Evolutionary conservation across 768 basidiomycete species (phyloP).

Genomic region (Clitopilus passeckerianus): DNA sequence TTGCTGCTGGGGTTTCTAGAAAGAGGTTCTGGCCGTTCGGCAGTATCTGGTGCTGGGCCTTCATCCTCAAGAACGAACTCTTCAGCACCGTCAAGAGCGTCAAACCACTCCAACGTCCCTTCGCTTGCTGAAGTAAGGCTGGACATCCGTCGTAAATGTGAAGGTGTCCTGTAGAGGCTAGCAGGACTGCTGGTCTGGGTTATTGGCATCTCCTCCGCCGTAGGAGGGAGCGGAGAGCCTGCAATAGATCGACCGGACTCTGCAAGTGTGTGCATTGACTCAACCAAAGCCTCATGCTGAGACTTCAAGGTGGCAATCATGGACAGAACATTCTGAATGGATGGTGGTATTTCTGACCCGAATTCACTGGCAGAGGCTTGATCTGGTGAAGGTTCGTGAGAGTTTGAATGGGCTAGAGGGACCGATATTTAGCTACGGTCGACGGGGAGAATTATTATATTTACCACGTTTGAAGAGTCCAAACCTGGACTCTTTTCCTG

Average conservation of each 20-base stretch:
- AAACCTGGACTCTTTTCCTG: slow-evolving; percentile 37
- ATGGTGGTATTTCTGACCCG: slow-evolving; percentile 9
- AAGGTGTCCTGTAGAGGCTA: slow-evolving; percentile 15
- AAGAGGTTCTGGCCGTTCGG: slow-evolving; percentile 32
- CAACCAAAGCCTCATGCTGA: slow-evolving; percentile 50
- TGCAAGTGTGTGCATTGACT: slow-evolving; percentile 32
- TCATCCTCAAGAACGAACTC: slow-evolving; percentile 60
- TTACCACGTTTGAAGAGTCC: slow-evolving; percentile 60
- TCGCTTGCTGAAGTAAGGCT: slow-evolving; percentile 29
- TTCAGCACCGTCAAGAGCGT: slow-evolving; percentile 66
- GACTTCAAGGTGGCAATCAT: slow-evolving; percentile 51
- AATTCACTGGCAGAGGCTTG: slow-evolving; percentile 17
- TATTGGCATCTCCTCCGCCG: slow-evolving; percentile 26
- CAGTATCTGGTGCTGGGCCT: slow-evolving; percentile 31
- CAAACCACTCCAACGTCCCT: slow-evolving; percentile 67
- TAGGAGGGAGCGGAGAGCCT: slow-evolving; percentile 36
- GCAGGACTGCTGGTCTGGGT: slow-evolving; percentile 32
- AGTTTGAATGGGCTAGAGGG: neutral
- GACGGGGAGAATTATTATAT: slow-evolving; percentile 6
- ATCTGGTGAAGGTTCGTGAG: slow-evolving; percentile 11
- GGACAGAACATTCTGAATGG: slow-evolving; percentile 38
- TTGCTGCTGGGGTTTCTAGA: slow-evolving; percentile 34
- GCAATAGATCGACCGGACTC: slow-evolving; percentile 21
- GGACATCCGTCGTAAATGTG: slow-evolving; percentile 36
- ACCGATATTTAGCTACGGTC: neutral